Base-by-base conservation (phyloP, 164 flowering plant genomes). In the Magnolia kwangsiensis region DNA sequence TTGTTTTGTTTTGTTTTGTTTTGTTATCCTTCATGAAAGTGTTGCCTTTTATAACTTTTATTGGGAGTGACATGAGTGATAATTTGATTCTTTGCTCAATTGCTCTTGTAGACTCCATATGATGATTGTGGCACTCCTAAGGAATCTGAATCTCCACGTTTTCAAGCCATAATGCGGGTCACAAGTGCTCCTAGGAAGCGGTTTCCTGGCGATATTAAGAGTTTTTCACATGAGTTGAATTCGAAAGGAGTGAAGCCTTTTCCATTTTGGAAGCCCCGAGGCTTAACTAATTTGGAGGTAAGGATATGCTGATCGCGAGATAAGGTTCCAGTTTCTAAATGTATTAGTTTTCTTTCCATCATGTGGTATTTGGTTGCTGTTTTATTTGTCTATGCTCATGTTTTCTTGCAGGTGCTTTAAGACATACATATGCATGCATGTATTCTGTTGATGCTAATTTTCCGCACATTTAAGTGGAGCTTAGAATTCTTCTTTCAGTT, bases 91-190 rank as follows among this genome's bases (percentile, higher is more conserved):
- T 75, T 49, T 77, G 45, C 18, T 2, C 61, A 55, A 55, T 55
- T 55, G 18, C 67, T 77, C 72, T 80, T 83, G 74, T 72, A 94
- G 98, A 80, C 85, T 78, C 77, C 94, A 50, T 89, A 84, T 86
- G 98, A 75, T 24, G 71, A 88, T 78, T 94, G 88, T 82, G 99
- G 93, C 71, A 91, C 87, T 66, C 99, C 98, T 16, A 96, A 96
- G 89, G 99, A 96, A 84, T 96, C 99, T 74, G 98, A 96, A 79
- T 96, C 99, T 82, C 99, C 99, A 16, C 98, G 99, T 59, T 94
- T 94, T 86, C 97, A 96, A 93, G 99, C 98, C 61, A 88, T 96
- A 79, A 89, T 96, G 55, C 96, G 99, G 76, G 83, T 93, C 24
- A 96, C 99, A 37, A 94, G 95, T 91, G 99, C 93, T 45, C 97